These are phyloP conservation scores for Colletotrichum plurivorum DNA, from an alignment of 2,329 filamentous ascomycete genomes.

Conservation along the genomic window DNA sequence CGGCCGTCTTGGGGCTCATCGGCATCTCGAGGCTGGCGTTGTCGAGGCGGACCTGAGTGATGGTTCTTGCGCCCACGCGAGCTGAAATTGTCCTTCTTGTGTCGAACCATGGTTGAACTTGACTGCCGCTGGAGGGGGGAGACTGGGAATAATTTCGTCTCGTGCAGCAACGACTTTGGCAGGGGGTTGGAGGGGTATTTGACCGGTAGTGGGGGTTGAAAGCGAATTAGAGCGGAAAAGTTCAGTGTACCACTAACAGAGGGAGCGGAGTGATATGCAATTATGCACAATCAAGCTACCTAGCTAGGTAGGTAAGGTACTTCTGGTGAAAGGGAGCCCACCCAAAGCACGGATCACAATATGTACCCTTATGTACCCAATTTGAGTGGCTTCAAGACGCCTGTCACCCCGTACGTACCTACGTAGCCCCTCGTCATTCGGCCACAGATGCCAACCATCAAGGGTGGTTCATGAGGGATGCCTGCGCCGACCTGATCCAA, in stretches of 20 bases:
- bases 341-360: slow-evolving; percentile 28
- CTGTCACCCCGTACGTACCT: slow-evolving; percentile 27
- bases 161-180: neutral
- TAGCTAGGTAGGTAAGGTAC: too few relatives aligned
- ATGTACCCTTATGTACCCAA: slow-evolving; percentile 30
- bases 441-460: slow-evolving; percentile 28
- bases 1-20: slow-evolving; percentile 45
- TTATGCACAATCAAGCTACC: too few relatives aligned
- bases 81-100: slow-evolving; percentile 89
- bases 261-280: too few relatives aligned
- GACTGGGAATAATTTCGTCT: neutral
- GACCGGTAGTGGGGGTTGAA: slow-evolving; percentile 21
- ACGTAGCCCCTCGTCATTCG: slow-evolving; percentile 37
- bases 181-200: slow-evolving; percentile 6
- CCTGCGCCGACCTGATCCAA: slow-evolving; percentile 39
- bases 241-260: too few relatives aligned
- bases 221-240: neutral
- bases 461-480: slow-evolving; percentile 39
- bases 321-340: neutral
- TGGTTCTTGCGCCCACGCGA: slow-evolving; percentile 80
- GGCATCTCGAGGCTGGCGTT: slow-evolving; percentile 61
- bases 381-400: slow-evolving; percentile 18
- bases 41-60: slow-evolving; percentile 67
- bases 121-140: neutral
- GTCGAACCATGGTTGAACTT: slow-evolving; percentile 81